A percentile compares a stretch with the other conserved stretches of the same genome.
These are phyloP conservation scores for Phytopythium helicoides DNA, from an alignment of 352 stramenopile genomes.

Conservation along the genomic window DNA sequence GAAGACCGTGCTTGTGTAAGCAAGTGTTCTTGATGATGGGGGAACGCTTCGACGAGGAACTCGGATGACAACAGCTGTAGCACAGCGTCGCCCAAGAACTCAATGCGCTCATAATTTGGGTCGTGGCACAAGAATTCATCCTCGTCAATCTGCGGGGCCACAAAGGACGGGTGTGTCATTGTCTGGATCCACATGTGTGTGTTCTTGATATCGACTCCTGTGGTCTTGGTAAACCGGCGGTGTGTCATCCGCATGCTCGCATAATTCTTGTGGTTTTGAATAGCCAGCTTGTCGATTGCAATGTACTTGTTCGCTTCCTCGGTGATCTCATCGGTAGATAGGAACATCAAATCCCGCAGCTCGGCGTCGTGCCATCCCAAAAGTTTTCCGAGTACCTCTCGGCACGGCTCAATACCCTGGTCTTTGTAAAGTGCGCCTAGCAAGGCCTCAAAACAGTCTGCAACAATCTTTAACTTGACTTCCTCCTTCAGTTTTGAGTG, in stretches of 20 bases:
- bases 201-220: constrained; percentile 53
- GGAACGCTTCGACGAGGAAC: constrained; percentile 78
- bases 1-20: constrained; percentile 78
- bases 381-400: constrained; percentile 57
- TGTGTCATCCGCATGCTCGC: constrained; percentile 41
- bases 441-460: constrained; percentile 81
- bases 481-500: constrained; percentile 47
- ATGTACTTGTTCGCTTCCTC: constrained; percentile 42
- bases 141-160: constrained; percentile 61
- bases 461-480: constrained; percentile 69
- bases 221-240: constrained; percentile 45
- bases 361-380: constrained; percentile 56
- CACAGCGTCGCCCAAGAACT: constrained; percentile 84
- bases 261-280: constrained; percentile 55
- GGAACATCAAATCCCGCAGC: constrained; percentile 50
- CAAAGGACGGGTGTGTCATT: constrained; percentile 79
- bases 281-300: constrained; percentile 44
- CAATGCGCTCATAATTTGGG: constrained; percentile 78
- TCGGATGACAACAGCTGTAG: constrained; percentile 76
- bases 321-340: constrained; percentile 56
- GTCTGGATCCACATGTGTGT: constrained; percentile 76
- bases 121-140: constrained; percentile 71
- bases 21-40: constrained; percentile 79
- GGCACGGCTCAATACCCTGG: constrained; percentile 68
- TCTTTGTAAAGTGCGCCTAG: constrained; percentile 81